Conservation (phyloP, 495 filamentous ascomycete genomes). For the Neurospora africana region DNA sequence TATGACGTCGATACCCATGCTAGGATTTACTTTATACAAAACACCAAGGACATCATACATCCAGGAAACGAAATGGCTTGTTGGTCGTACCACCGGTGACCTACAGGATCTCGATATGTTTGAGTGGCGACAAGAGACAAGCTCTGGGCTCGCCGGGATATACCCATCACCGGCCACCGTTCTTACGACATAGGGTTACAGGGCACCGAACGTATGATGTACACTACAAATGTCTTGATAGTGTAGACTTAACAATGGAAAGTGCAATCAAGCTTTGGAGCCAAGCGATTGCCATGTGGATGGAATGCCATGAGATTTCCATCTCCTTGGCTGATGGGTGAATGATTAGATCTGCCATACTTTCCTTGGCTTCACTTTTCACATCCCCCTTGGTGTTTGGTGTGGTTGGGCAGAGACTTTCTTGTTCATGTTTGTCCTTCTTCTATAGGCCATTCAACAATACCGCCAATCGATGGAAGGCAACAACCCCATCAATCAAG, state of each 20-base stretch:
- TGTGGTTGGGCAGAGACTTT: background rate
- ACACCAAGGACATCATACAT: background rate
- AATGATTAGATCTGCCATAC: background rate
- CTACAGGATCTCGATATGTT: background rate
- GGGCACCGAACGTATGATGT: background rate
- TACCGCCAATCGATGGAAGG: background rate
- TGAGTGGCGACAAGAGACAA: background rate
- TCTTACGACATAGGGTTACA: background rate
- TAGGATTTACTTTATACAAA: background rate
- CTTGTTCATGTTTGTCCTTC: background rate
- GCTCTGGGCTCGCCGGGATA: background rate
- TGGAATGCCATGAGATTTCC: background rate
- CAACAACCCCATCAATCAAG: background rate
- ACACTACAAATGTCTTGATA: background rate
- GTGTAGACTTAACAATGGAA: background rate
- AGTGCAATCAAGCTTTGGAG: background rate
- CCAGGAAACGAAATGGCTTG: background rate
- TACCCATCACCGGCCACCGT: background rate
- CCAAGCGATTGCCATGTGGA: background rate
- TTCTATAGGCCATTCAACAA: background rate
- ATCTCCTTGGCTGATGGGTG: background rate
- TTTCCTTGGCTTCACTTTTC: background rate
- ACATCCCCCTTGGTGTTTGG: background rate
- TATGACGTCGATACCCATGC: background rate
- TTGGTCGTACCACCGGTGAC: background rate